Percentiles rank a stretch among this genome's conserved stretches.
Evolutionary conservation across 495 filamentous ascomycete species (phyloP).

Genomic region (Rhypophila decipiens): DNA sequence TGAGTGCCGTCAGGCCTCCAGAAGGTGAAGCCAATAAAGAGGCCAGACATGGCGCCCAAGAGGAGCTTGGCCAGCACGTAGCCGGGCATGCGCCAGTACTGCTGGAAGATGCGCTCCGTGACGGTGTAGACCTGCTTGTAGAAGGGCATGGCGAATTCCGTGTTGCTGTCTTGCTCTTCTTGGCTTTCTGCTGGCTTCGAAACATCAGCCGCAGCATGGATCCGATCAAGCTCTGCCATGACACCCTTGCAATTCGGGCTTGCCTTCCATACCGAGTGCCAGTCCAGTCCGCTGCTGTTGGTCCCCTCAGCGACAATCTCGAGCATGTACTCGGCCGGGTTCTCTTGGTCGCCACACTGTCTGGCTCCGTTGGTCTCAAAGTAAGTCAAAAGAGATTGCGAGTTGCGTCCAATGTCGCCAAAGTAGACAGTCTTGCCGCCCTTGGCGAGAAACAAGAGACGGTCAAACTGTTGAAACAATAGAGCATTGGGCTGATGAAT

Average conservation of each 20-base stretch:
- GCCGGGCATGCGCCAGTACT: slow-evolving; percentile 70
- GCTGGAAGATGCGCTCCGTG: slow-evolving; percentile 57
- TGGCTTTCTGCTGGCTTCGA: background rate
- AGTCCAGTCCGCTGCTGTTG: slow-evolving; percentile 56
- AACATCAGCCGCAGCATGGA: slow-evolving; percentile 1
- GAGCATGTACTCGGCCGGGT: slow-evolving; percentile 82
- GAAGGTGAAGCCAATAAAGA: slow-evolving; percentile 78
- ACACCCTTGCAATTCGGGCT: slow-evolving; percentile 56
- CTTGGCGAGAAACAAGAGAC: slow-evolving; percentile 56
- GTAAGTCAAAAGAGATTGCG: slow-evolving; percentile 29
- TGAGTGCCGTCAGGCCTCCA: slow-evolving; percentile 52
- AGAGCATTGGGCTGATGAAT: slow-evolving; percentile 73
- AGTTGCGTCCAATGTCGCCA: slow-evolving; percentile 47
- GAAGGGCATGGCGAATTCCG: slow-evolving; percentile 27
- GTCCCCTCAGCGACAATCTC: slow-evolving; percentile 66
- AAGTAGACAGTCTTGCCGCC: slow-evolving; percentile 67
- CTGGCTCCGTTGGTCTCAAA: slow-evolving; percentile 61
- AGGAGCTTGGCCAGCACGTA: slow-evolving; percentile 61
- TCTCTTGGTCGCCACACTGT: slow-evolving; percentile 62
- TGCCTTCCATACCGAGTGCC: slow-evolving; percentile 69
- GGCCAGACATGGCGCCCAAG: slow-evolving; percentile 28
- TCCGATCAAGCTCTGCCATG: slow-evolving; percentile 52
- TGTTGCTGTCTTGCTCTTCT: background rate
- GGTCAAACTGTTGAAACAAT: slow-evolving; percentile 70
- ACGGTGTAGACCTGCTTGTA: slow-evolving; percentile 37